Percentiles rank a stretch among this genome's conserved stretches.
Evolutionary conservation across 2,329 filamentous ascomycete species (phyloP).

Genomic region (Talaromyces sp.): DNA sequence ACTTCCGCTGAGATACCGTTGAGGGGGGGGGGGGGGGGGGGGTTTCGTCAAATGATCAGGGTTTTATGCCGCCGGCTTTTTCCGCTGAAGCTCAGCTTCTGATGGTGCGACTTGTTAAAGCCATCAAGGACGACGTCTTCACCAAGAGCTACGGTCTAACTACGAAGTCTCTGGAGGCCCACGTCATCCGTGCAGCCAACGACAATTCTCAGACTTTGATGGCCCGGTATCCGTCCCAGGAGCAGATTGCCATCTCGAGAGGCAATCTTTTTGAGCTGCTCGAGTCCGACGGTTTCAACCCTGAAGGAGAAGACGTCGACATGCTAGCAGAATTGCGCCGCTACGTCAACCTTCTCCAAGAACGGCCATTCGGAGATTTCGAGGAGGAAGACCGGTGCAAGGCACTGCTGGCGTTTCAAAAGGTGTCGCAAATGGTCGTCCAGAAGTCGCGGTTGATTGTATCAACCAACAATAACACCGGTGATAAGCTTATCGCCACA

Average conservation of each 20-base stretch:
- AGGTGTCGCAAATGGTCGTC: no score
- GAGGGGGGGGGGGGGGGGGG: rapidly evolving
- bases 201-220: background rate
- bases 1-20: background rate
- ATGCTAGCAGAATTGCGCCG: no score
- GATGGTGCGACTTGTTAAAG: background rate
- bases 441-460: no score
- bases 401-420: no score
- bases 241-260: background rate
- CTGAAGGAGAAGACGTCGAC: no score
- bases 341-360: no score
- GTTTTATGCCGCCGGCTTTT: background rate
- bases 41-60: background rate
- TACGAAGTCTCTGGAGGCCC: background rate
- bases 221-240: background rate
- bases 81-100: background rate
- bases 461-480: no score
- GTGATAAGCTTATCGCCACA: no score
- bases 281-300: no score
- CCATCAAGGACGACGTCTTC: background rate
- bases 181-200: background rate
- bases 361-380: no score
- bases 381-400: no score
- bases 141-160: background rate
- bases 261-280: background rate